phyloP scores from a whole-genome alignment of 2,329 filamentous ascomycete species.

The Gyromitra esculenta region DNA sequence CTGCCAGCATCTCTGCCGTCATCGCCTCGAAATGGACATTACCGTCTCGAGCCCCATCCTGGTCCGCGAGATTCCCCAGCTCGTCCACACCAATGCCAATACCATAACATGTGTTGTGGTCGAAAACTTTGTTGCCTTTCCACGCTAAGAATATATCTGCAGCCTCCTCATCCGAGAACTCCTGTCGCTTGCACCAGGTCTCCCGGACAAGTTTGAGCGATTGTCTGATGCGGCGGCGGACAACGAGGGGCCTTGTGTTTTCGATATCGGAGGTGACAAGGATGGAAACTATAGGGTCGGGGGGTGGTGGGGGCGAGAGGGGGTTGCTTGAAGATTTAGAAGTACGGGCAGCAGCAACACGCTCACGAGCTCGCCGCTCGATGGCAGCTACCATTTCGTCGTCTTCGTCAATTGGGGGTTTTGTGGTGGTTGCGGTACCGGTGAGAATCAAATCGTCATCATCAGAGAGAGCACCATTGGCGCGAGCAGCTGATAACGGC shows the following conservation, averaged over 20 bases:
- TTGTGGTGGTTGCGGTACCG: neutral
- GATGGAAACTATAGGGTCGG: slow-evolving; percentile 69
- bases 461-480: neutral
- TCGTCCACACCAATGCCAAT: slow-evolving; percentile 69
- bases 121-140: slow-evolving; percentile 76
- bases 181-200: slow-evolving; percentile 75
- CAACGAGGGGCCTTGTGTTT: slow-evolving; percentile 69
- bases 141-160: slow-evolving; percentile 79
- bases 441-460: slow-evolving; percentile 13
- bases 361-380: slow-evolving; percentile 44
- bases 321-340: neutral
- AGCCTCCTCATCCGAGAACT: slow-evolving; percentile 64
- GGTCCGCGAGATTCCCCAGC: slow-evolving; percentile 57
- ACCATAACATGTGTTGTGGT: slow-evolving; percentile 76
- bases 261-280: slow-evolving; percentile 75
- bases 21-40: slow-evolving; percentile 76
- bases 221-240: slow-evolving; percentile 74
- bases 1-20: slow-evolving; percentile 71
- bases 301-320: slow-evolving; percentile 39
- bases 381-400: slow-evolving; percentile 37
- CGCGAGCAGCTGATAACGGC: neutral
- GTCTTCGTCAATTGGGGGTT: slow-evolving; percentile 23
- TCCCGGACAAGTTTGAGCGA: slow-evolving; percentile 73
- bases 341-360: slow-evolving; percentile 21
- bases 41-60: slow-evolving; percentile 62